A percentile compares a stretch with the other conserved stretches of the same genome.
phyloP scores from a whole-genome alignment of 768 basidiomycete species.

The Tricholomella constricta region DNA sequence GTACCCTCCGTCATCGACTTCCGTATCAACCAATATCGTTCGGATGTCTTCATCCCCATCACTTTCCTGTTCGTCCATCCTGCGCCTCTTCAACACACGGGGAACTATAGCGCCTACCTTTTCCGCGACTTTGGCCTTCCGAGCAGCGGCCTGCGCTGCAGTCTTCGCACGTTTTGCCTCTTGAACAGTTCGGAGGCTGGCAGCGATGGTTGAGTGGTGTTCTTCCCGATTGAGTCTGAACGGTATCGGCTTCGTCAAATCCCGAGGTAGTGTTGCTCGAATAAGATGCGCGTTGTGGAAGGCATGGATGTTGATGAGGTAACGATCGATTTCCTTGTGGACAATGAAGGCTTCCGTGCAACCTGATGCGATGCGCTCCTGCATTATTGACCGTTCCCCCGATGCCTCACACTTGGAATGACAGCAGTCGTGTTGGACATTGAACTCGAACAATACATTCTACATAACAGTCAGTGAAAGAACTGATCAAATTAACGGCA shows the following conservation, averaged over 20 bases:
- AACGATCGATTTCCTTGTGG: slow-evolving; percentile 19
- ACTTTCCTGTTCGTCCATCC: neutral
- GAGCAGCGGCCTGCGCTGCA: no score
- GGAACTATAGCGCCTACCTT: neutral
- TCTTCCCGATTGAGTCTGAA: slow-evolving; percentile 14
- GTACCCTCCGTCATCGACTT: neutral
- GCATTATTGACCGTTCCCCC: slow-evolving; percentile 3
- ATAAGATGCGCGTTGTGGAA: no score
- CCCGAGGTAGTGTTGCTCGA: slow-evolving; percentile 18
- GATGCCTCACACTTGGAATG: neutral
- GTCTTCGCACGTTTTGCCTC: neutral
- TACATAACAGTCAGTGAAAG: neutral
- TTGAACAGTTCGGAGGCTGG: neutral
- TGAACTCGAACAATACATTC: slow-evolving; percentile 20
- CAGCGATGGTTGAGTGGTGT: neutral
- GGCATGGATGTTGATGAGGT: slow-evolving; percentile 28
- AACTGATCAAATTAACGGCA: neutral
- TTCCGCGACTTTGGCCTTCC: neutral
- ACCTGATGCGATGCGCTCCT: slow-evolving; percentile 21
- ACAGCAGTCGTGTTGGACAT: slow-evolving; percentile 13
- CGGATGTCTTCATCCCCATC: neutral
- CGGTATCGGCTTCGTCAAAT: slow-evolving; percentile 18
- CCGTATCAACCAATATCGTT: neutral
- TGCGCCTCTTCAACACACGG: neutral
- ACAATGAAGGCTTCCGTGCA: slow-evolving; percentile 12